Evolutionary conservation across 768 basidiomycete genomes (phyloP).

Genomic region (Obba rivulosa): DNA sequence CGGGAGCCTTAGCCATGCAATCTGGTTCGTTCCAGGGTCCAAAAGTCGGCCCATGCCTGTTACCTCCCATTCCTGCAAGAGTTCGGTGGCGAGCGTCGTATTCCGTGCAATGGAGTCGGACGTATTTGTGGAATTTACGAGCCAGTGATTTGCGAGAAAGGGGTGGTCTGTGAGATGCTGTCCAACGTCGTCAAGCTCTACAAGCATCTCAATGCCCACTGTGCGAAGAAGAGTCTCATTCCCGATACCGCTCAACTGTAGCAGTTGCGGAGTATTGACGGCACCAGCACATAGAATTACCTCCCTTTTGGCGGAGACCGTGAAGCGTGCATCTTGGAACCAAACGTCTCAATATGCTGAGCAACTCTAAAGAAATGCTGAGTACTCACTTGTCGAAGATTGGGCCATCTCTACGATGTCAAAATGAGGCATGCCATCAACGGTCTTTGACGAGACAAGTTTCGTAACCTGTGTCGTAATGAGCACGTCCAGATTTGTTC

Average conservation of each 20-base stretch:
- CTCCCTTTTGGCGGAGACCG: neutral
- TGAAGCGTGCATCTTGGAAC: neutral
- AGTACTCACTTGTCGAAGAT: too few species aligned
- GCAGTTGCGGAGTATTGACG: neutral
- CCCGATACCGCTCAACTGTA: slow-evolving; percentile 1
- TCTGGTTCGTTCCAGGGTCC: neutral
- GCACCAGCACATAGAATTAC: slow-evolving; percentile 4
- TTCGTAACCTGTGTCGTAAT: slow-evolving; percentile 15
- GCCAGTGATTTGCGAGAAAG: neutral
- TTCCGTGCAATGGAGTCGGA: neutral
- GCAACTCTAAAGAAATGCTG: neutral
- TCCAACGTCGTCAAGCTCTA: slow-evolving; percentile 1
- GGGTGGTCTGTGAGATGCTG: slow-evolving; percentile 2
- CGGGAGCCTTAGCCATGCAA: neutral
- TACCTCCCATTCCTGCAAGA: neutral
- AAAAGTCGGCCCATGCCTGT: neutral
- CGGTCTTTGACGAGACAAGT: neutral
- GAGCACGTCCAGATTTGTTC: slow-evolving; percentile 16
- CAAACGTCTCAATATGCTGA: neutral
- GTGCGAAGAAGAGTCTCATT: neutral
- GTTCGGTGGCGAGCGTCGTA: neutral
- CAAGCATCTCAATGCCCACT: neutral
- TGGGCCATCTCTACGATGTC: too few species aligned
- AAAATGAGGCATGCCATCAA: neutral
- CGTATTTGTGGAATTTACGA: neutral